These are phyloP conservation scores for Aspergillus sp. DNA, from an alignment of 2,329 filamentous ascomycete genomes.

Conservation along the genomic window DNA sequence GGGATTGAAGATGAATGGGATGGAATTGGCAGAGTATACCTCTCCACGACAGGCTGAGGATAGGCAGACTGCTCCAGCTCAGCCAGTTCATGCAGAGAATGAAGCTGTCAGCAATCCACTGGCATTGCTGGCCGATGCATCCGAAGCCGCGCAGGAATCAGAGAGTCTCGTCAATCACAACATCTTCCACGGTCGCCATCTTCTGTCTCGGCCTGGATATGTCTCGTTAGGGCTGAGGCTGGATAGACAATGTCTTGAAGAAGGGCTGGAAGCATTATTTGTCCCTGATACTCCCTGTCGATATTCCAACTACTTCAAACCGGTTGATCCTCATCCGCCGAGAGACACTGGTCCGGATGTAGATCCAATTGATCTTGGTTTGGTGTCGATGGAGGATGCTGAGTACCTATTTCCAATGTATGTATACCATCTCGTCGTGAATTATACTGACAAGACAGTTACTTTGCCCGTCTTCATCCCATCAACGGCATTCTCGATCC, in stretches of 20 bases:
- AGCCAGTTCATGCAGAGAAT: slow-evolving; percentile 1
- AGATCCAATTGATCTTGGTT: slow-evolving; percentile 22
- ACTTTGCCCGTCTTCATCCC: slow-evolving; percentile 22
- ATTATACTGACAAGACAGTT: slow-evolving; percentile 8
- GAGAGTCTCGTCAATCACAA: not conserved
- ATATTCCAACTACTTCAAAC: slow-evolving; percentile 20
- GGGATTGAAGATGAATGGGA: not conserved
- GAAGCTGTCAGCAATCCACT: slow-evolving; percentile 24
- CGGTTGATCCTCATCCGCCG: slow-evolving; percentile 1
- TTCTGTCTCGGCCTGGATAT: slow-evolving; percentile 15
- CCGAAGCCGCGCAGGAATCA: slow-evolving; percentile 13
- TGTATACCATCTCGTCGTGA: not conserved
- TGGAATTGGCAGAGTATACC: no score
- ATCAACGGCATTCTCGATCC: slow-evolving; percentile 28
- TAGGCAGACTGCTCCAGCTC: not conserved
- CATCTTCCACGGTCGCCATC: slow-evolving; percentile 1
- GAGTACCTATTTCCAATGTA: slow-evolving; percentile 22
- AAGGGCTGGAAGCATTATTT: slow-evolving; percentile 15
- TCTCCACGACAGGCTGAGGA: not conserved
- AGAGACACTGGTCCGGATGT: slow-evolving; percentile 23
- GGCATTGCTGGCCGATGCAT: slow-evolving; percentile 21
- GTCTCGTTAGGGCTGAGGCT: slow-evolving; percentile 20
- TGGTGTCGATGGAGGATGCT: slow-evolving; percentile 25
- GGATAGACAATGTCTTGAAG: slow-evolving; percentile 12
- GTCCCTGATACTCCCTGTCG: slow-evolving; percentile 1